phyloP scores from a whole-genome alignment of 495 filamentous ascomycete genomes.

The Glutinoglossum americanum region DNA sequence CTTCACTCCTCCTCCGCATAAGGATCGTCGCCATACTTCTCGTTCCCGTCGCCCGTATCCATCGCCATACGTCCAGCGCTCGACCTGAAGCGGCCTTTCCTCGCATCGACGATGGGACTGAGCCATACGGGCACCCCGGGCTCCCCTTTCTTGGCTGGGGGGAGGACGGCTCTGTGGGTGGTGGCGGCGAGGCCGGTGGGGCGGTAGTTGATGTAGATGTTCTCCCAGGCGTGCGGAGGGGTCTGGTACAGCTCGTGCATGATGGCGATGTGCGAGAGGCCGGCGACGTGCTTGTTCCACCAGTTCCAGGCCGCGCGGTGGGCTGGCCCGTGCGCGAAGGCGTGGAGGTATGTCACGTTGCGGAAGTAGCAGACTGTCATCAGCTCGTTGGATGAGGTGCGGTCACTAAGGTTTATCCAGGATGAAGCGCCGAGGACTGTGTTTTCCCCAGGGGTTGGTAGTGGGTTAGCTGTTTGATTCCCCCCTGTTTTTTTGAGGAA shows the following conservation, averaged over 20 bases:
- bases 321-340: slow-evolving; percentile 24
- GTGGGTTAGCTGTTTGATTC: background rate
- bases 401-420: slow-evolving; percentile 10
- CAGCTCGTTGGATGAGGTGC: slow-evolving; percentile 16
- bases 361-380: slow-evolving; percentile 27
- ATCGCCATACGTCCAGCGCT: slow-evolving; percentile 10
- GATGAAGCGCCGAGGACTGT: slow-evolving; percentile 9
- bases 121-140: slow-evolving; percentile 1
- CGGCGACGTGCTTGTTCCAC: slow-evolving; percentile 18
- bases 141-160: background rate
- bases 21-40: slow-evolving; percentile 8
- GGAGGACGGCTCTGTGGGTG: background rate
- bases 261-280: slow-evolving; percentile 23
- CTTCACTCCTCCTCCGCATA: no score
- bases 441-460: background rate
- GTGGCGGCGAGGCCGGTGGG: background rate
- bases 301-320: slow-evolving; percentile 28
- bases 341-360: slow-evolving; percentile 23
- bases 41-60: slow-evolving; percentile 8
- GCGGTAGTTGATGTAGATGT: background rate
- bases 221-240: background rate
- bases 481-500: no score
- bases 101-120: slow-evolving; percentile 13
- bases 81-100: slow-evolving; percentile 9
- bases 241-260: slow-evolving; percentile 25